Evolutionary conservation across 1,139 yeast genomes (phyloP).

Genomic region (Citeromyces hawaiiensis): DNA sequence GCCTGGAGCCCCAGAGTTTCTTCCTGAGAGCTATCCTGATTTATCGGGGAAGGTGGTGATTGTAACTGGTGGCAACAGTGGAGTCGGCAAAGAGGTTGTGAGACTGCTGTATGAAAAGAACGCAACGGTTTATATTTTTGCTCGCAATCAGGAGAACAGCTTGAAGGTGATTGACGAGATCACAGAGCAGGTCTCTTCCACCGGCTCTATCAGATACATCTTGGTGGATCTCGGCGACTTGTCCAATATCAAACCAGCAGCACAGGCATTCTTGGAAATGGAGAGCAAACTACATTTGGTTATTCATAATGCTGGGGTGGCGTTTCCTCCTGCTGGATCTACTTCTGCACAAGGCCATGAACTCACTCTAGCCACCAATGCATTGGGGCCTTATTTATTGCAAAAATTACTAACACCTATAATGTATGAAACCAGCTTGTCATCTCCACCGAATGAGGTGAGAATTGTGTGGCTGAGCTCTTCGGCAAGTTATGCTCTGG

Average conservation of each 20-base stretch:
- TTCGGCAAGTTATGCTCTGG: too few species aligned
- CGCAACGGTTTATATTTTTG: conserved; percentile 5
- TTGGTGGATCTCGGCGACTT: conserved; percentile 31
- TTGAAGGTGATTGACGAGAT: too few species aligned
- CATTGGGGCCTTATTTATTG: conserved; percentile 32
- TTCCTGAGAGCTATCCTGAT: conserved; percentile 28
- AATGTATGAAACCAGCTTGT: too few species aligned
- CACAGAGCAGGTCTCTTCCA: too few species aligned
- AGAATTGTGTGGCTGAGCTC: too few species aligned
- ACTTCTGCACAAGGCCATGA: conserved; percentile 29
- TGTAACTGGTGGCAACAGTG: conserved; percentile 33
- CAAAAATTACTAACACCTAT: conserved; percentile 20
- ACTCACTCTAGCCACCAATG: conserved; percentile 34
- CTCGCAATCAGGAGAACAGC: conserved; percentile 3
- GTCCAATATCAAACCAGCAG: conserved; percentile 26
- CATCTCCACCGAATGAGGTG: too few species aligned
- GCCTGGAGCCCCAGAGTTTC: conserved; percentile 15
- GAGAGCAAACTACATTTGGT: conserved; percentile 7
- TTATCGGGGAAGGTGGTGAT: conserved; percentile 24
- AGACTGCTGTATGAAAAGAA: conserved; percentile 18
- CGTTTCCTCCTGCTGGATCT: conserved; percentile 24
- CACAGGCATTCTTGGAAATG: conserved; percentile 14
- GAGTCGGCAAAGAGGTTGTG: conserved; percentile 29
- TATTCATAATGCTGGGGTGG: conserved; percentile 22
- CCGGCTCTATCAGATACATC: conserved; percentile 4